Percentiles rank a stretch among this genome's conserved stretches.
phyloP scores from a whole-genome alignment of 345 rosid genomes.

The Nasturtium officinale region DNA sequence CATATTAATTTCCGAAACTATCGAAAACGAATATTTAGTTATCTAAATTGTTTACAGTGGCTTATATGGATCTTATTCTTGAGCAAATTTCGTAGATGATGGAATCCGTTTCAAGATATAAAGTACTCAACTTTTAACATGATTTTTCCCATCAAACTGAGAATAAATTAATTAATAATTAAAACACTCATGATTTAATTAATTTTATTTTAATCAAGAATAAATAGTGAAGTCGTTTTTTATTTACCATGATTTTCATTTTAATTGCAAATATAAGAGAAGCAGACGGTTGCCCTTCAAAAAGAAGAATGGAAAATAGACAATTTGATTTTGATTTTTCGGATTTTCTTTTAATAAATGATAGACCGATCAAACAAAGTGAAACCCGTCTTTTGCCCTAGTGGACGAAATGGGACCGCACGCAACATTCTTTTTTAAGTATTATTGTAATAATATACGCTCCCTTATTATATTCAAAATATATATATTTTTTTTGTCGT shows the following conservation, averaged over 20 bases:
- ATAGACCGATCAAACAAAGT: constrained; percentile 9
- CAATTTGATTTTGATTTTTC: neutral
- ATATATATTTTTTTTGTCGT: neutral
- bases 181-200: no score
- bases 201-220: no score
- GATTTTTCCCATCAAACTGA: neutral
- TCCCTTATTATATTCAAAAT: neutral
- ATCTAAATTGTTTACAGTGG: neutral
- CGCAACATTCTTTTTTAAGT: constrained; percentile 1
- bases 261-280: neutral
- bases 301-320: neutral
- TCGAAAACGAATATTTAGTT: neutral
- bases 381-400: constrained; percentile 35
- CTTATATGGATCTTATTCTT: no score
- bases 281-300: neutral
- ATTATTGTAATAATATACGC: neutral
- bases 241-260: neutral
- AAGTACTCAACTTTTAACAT: neutral
- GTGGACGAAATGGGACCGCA: constrained; percentile 41
- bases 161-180: no score
- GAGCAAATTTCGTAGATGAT: neutral
- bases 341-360: neutral
- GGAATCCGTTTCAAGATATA: neutral
- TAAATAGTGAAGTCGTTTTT: no score
- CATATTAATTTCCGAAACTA: neutral